Evolutionary conservation across 495 filamentous ascomycete species (phyloP), one percentile per base, ranked within the genome.

Genomic region (Pyronema omphalodes): DNA sequence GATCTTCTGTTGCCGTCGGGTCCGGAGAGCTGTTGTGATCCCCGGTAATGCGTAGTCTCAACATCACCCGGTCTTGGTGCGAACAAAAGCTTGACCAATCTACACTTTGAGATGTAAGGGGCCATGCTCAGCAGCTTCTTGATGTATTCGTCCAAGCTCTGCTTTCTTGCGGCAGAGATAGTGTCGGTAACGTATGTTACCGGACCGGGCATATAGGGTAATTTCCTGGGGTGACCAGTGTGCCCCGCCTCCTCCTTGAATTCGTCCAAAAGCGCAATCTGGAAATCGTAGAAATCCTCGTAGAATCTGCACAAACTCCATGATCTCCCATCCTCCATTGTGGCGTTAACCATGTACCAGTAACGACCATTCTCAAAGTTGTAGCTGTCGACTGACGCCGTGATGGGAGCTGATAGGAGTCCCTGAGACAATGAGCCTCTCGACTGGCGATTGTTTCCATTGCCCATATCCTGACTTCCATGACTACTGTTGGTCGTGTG

Each of bases 201-300:
- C 17, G 91, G 91, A 8, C 91, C 91, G 15, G 91, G 91, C 91
- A 98, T 98, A 68, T 89, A 98, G n/a, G 91, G 91, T 6, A 98
- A 67, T 12, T 83, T 84, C 34, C 91, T 80, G 51, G 82, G 78
- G 58, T 81, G 79, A 47, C 78, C 79, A 51, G 84, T 83, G 29
- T 83, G 83, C 18, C 91, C 89, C 29, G 91, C 88, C 64, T 96
- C 93, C 12, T 84, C 79, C 37, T 91, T 89, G 64, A 94, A 96
- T 59, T 93, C 86, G 40, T 86, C 88, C 44, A 98, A 73, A 6
- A 98, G 81, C 14, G 84, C 81, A 65, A 96, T 96, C 67, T 98
- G 91, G 69, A 96, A 93, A 64, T 96, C 91, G 68, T 96, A 98
- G 66, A 98, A 98, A 66, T 98, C 93, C 64, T 94, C 86, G 63